Evolutionary conservation across 805 yeast species (phyloP).

Genomic region (Lipomyces orientalis): DNA sequence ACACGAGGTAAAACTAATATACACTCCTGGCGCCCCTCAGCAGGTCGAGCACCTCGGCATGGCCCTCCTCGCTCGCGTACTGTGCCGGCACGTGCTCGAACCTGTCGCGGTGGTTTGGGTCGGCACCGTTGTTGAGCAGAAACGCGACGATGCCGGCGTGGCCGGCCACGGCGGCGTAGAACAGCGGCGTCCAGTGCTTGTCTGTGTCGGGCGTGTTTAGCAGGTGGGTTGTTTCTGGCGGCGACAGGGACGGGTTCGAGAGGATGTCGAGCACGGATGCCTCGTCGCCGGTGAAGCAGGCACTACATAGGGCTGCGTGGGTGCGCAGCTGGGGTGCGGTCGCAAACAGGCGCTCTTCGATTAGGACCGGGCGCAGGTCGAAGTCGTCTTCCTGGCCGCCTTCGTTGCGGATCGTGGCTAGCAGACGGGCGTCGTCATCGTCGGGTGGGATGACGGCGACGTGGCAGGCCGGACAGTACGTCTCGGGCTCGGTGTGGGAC

Average conservation of each 20-base stretch:
- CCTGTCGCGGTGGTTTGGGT: constrained; percentile 18
- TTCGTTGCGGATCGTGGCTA: constrained; percentile 30
- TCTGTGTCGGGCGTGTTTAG: constrained; percentile 12
- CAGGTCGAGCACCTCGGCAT: constrained; percentile 33
- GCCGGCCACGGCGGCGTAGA: constrained; percentile 33
- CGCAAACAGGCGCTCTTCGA: constrained; percentile 25
- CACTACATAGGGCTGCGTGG: constrained; percentile 31
- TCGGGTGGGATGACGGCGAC: constrained; percentile 12
- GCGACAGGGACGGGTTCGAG: background rate
- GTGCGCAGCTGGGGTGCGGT: constrained; percentile 23
- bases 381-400: constrained; percentile 29
- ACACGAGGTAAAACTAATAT: background rate
- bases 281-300: constrained; percentile 36
- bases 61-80: constrained; percentile 48
- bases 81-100: constrained; percentile 28
- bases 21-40: background rate
- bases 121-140: constrained; percentile 27
- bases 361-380: constrained; percentile 23
- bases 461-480: constrained; percentile 29
- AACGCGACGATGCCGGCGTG: constrained; percentile 24
- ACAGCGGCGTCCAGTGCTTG: constrained; percentile 34
- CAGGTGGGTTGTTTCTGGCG: constrained; percentile 11
- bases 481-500: constrained; percentile 26
- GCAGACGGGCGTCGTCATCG: constrained; percentile 9
- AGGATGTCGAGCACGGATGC: constrained; percentile 27